Evolutionary conservation across 352 stramenopile species (phyloP), one percentile per base, ranked within the genome.

Genomic region (Pythium rishiriense): DNA sequence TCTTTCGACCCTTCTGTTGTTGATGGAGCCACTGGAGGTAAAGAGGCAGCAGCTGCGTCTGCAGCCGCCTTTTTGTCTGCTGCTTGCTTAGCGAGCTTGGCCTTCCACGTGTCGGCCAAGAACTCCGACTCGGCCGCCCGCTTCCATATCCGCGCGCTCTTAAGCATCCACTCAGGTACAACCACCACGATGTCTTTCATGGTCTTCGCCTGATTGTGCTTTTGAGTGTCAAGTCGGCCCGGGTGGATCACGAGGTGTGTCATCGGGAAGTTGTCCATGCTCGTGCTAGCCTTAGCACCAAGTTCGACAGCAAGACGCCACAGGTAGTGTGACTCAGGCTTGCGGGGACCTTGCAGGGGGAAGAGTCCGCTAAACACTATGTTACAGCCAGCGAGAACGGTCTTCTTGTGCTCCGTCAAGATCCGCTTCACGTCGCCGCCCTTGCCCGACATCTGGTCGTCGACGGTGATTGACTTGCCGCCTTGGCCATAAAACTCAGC

Each of bases 211-310:
- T 95, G 79, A 37, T 84, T 72, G 53, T 93, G 83, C 54, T 95
- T 95, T 53, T 92, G 81, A 15, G 86, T 93, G 37, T 85, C 86
- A 24, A 95, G 72, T 3, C 86, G 81, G 9, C 79, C 81, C 26
- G 86, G 86, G 47, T 95, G 83, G 33, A 95, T 93, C 25, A 93
- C 82, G 55, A 95, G 72, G 61, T 95, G 86, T n/a, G 86, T 95
- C 43, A 92, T 70, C 0, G 81, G 74, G 35, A 95, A 93, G 37
- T 89, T 70, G 26, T 86, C 79, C 65, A 95, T 75, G 0, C 59
- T 75, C 70, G 90, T 81, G 58, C 84, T 93, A 4, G 83, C 83
- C 9, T 43, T 71, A 11, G 84, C 86, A 4, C 84, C 84, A 25
- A 95, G 81, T 31, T 91, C 79, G 11, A 89, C 62, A 11, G 79